Conservation (phyloP, 768 basidiomycete genomes). For the Suillus ampliporus region DNA sequence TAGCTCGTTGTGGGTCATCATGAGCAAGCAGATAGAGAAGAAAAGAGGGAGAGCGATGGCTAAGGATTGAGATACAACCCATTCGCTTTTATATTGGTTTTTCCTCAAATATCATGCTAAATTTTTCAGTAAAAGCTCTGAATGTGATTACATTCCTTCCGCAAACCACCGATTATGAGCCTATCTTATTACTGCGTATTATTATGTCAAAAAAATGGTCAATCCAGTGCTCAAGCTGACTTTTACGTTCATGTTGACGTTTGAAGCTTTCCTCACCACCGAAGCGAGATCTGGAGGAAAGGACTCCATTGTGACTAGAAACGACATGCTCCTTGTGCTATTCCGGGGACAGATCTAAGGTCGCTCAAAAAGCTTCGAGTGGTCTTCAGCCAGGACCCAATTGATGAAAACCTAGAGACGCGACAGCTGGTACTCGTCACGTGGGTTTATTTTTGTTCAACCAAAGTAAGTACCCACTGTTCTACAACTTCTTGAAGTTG, state of each 20-base stretch:
- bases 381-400: no score
- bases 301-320: background rate
- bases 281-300: background rate
- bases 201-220: no score
- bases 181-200: background rate
- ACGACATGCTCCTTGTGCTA: background rate
- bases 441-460: background rate
- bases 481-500: no score
- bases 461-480: no score
- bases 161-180: background rate
- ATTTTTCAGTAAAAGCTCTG: background rate
- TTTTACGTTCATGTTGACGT: background rate
- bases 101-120: background rate
- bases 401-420: background rate
- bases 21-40: constrained; percentile 13
- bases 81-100: constrained; percentile 18
- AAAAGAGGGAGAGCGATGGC: background rate
- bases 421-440: background rate
- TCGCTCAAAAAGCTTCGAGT: no score
- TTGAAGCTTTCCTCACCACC: background rate
- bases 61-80: background rate
- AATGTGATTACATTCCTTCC: background rate
- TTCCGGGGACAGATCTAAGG: no score
- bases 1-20: constrained; percentile 45
- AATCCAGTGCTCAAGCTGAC: no score